Conservation (phyloP, 2,329 filamentous ascomycete genomes). For the Scytalidium lignicola region DNA sequence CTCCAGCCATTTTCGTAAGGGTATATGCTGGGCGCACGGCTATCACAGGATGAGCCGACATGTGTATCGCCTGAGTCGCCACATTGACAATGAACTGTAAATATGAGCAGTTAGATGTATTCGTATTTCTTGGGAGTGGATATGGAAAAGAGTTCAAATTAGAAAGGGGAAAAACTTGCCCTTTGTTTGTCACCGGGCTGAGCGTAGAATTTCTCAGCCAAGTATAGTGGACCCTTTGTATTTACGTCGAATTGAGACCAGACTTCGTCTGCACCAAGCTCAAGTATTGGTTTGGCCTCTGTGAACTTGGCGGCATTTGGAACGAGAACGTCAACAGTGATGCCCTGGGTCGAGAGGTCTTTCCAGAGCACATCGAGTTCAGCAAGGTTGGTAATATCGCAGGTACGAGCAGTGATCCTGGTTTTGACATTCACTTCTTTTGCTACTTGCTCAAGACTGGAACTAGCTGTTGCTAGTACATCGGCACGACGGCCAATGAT, state of each 20-base stretch:
- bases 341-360: not conserved
- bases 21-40: not conserved
- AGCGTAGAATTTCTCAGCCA: not conserved
- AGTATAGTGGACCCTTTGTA: not conserved
- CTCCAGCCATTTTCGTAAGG: not conserved
- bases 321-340: constrained; percentile 32
- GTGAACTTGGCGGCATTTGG: constrained; percentile 60
- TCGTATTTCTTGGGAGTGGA: not conserved
- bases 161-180: not conserved
- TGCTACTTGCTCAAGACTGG: not conserved
- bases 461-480: not conserved
- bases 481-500: constrained; percentile 26
- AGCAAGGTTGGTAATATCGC: not conserved
- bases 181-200: not conserved
- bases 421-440: not conserved
- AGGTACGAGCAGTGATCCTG: not conserved
- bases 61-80: not conserved
- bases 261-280: not conserved
- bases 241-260: constrained; percentile 1
- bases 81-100: constrained; percentile 1
- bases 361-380: constrained; percentile 1
- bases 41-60: not conserved
- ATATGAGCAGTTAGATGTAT: not conserved
- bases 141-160: too few species aligned
- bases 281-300: constrained; percentile 43